Conservation (phyloP, 2,329 filamentous ascomycete genomes). For the Stenocarpella maydis region DNA sequence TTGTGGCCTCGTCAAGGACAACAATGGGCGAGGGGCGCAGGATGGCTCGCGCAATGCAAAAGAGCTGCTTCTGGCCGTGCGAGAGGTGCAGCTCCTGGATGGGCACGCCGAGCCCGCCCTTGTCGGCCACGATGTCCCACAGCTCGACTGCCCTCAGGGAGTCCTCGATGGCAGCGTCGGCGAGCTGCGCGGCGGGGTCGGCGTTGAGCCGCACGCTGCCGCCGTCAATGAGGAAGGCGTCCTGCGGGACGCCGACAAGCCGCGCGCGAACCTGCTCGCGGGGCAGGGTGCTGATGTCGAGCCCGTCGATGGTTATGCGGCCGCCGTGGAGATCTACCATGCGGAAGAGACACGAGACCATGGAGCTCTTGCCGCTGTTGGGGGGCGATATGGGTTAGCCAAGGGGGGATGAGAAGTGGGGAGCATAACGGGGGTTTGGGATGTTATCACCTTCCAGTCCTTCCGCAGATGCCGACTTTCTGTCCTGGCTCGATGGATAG, state of each 20-base stretch:
- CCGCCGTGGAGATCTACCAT: slow-evolving; percentile 54
- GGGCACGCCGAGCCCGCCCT: slow-evolving; percentile 10
- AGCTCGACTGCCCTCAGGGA: slow-evolving; percentile 53
- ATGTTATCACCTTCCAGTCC: not conserved
- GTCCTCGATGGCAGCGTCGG: not conserved
- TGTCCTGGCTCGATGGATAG: slow-evolving; percentile 43
- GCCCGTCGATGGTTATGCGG: slow-evolving; percentile 54
- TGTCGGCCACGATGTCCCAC: slow-evolving; percentile 40
- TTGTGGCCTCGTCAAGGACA: not conserved
- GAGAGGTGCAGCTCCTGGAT: not conserved
- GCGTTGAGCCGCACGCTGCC: slow-evolving; percentile 38
- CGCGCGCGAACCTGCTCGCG: slow-evolving; percentile 40
- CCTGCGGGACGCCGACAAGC: slow-evolving; percentile 58
- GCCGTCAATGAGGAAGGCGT: slow-evolving; percentile 57
- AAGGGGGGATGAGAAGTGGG: not conserved
- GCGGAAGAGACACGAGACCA: slow-evolving; percentile 47
- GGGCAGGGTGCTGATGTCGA: slow-evolving; percentile 45
- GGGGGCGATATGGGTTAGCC: not conserved
- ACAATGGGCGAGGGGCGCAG: not conserved
- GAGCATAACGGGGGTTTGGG: not conserved
- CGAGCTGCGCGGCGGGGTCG: not conserved
- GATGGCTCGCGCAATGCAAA: slow-evolving; percentile 61
- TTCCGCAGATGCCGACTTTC: slow-evolving; percentile 43
- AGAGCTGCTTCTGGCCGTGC: slow-evolving; percentile 21
- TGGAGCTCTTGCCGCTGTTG: not conserved